These are phyloP conservation scores for Phytophthora sp. DNA, from an alignment of 352 stramenopile genomes.

Conservation along the genomic window DNA sequence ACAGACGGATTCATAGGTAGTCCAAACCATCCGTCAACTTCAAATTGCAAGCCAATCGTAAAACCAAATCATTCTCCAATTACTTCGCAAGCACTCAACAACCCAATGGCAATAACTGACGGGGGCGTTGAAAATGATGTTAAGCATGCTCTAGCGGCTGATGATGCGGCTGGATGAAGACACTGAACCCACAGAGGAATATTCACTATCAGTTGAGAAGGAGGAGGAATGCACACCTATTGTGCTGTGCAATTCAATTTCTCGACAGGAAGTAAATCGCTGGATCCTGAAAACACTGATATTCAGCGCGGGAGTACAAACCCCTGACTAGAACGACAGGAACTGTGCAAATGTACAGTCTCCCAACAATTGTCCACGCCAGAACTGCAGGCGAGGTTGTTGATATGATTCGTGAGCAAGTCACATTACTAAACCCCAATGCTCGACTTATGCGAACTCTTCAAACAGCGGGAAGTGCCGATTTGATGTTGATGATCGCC, in stretches of 20 bases:
- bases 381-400: conserved; percentile 1
- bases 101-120: not conserved
- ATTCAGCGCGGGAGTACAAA: conserved; percentile 23
- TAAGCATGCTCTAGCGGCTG: not conserved
- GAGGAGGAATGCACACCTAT: conserved; percentile 5
- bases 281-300: conserved; percentile 10
- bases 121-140: not conserved
- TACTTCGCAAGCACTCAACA: no score
- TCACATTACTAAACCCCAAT: not conserved
- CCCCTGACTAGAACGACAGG: conserved; percentile 6
- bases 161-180: not conserved
- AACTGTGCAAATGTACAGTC: conserved; percentile 8
- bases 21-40: no score
- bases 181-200: not conserved
- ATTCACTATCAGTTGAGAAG: not conserved
- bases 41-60: no score
- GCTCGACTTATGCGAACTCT: conserved; percentile 9
- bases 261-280: not conserved
- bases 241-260: conserved; percentile 24
- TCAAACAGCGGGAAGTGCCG: not conserved
- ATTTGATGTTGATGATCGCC: conserved; percentile 19
- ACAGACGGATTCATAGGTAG: no score
- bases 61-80: no score
- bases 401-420: conserved; percentile 8
- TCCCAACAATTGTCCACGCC: not conserved